phyloP scores from a whole-genome alignment of 2,329 filamentous ascomycete species.

The Ophiostoma sp. region DNA sequence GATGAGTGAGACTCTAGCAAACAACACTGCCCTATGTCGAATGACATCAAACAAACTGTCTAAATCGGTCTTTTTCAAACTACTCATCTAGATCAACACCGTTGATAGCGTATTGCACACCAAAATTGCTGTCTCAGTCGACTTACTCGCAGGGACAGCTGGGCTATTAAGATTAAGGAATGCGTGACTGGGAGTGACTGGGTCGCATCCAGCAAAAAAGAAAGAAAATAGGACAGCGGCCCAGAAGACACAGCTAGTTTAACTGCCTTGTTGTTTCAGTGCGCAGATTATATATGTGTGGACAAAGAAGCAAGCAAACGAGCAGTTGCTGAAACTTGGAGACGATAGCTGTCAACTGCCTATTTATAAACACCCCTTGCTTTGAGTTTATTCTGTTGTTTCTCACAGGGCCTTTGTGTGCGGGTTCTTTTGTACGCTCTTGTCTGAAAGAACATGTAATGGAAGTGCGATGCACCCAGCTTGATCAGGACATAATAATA shows the following conservation, averaged over 20 bases:
- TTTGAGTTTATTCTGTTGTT: background rate
- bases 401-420: background rate
- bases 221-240: background rate
- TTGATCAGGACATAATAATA: too few relatives aligned
- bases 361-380: background rate
- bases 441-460: too few relatives aligned
- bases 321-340: background rate
- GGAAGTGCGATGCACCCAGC: too few relatives aligned
- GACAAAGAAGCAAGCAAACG: background rate
- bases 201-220: background rate
- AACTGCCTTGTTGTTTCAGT: conserved; percentile 3
- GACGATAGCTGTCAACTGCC: background rate
- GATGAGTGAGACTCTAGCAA: background rate
- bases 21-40: background rate
- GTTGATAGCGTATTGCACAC: background rate
- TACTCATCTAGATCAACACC: background rate
- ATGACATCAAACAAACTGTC: background rate
- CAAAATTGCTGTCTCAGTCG: background rate
- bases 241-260: background rate
- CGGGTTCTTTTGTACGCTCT: background rate
- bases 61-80: background rate
- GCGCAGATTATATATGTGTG: background rate
- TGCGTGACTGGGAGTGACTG: background rate
- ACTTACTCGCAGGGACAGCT: background rate
- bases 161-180: background rate